Base-by-base conservation (phyloP, 106 monocot species). In the Phalaenopsis aphrodite region DNA sequence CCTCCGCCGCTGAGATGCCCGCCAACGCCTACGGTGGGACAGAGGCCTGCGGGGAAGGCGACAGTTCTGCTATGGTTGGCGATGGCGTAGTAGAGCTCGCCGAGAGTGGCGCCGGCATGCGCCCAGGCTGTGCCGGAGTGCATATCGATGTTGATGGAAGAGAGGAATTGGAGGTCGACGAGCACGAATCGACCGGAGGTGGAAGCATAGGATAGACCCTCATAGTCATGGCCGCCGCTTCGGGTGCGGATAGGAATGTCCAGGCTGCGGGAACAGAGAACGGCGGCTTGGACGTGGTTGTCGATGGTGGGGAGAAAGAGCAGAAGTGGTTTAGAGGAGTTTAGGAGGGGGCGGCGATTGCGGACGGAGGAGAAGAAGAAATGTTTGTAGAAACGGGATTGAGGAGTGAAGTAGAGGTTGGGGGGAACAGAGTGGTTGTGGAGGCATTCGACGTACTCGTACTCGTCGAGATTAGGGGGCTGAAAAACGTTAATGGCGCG, bases 1-100 rank as follows among this genome's bases (percentile, higher is more conserved):
- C 88, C 85, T 4, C 88, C 88, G 1, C 80, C 80, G 15, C 77
- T 78, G 37, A 88, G 2, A 24, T 88, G 88, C 18, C 88, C 88
- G 11, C 85, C 88, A 9, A 85, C 56, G 41, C 88, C 84, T 11
- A 88, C 58, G 0, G 80, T 80, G 5, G 85, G 83, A 23, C 82
- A 85, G 1, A 55, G 9, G 18, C 82, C 88, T 0, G 82, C 87
- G 1, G 85, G 80, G 49, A 85, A 85, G 5, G 41, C 39, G 3
- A 21, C 17, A 8, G 30, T 17, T 7, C 15, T 4, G n/a, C 76
- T 85, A 56, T 68, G 45, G 38, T 76, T 19, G 7, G 76, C 79
- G 0, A 88, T 77, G 5, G 12, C 12, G 48, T 84, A 82, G 79
- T 84, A 88, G 55, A 88, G 16, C 37, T 88, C 79, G 5, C 87